These are phyloP conservation scores for Neostapfia colusana DNA, from an alignment of 176 grass and related monocot species.

Conservation along the genomic window DNA sequence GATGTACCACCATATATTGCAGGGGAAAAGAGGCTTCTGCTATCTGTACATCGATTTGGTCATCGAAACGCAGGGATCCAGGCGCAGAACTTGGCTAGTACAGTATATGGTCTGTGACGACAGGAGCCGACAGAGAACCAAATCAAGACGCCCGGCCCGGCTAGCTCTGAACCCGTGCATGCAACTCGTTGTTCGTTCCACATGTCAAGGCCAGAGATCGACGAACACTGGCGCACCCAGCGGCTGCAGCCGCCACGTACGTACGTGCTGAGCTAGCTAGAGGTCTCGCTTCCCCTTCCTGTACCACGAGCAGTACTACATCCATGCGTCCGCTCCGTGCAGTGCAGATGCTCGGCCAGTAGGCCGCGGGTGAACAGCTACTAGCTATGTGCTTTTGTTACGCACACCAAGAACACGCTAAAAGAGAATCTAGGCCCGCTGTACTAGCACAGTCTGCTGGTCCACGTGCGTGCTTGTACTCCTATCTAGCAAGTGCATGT, in stretches of 20 bases:
- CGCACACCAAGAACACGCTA: background rate
- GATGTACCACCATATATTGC: background rate
- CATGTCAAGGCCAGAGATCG: slow-evolving; percentile 14
- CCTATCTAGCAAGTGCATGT: background rate
- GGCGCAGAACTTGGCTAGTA: background rate
- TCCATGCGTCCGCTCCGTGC: background rate
- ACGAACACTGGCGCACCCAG: background rate
- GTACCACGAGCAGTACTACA: background rate
- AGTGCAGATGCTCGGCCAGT: background rate
- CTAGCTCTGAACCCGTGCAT: background rate
- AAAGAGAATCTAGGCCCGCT: background rate
- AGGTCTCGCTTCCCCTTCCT: background rate
- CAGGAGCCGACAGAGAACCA: slow-evolving; percentile 2
- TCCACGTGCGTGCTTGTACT: background rate
- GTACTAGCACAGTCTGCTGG: background rate
- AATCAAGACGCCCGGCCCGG: slow-evolving; percentile 13
- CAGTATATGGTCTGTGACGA: slow-evolving; percentile 20
- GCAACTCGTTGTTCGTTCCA: background rate
- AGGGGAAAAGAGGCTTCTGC: background rate
- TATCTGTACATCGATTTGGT: background rate
- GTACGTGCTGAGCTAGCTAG: slow-evolving; percentile 14
- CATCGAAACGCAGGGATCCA: background rate
- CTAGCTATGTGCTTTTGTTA: background rate
- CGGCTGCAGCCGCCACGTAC: slow-evolving; percentile 16
- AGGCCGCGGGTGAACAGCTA: background rate